phyloP scores from a whole-genome alignment of 192 early-diverging fungal genomes.

The Linnemannia schmuckeri region DNA sequence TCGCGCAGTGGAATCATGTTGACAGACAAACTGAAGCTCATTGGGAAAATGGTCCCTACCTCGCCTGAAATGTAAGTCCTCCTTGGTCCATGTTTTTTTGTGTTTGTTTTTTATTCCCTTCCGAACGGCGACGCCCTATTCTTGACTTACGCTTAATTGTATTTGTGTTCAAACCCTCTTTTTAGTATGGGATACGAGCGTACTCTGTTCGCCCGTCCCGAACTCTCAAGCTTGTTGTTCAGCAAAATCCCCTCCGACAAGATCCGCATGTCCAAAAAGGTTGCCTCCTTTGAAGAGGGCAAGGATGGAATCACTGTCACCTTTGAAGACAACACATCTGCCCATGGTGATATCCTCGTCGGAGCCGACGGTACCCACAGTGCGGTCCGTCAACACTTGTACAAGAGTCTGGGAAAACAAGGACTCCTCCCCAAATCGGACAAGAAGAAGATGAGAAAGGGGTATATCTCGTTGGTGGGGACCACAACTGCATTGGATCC shows the following conservation, averaged over 20 bases:
- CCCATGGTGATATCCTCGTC: constrained; percentile 27
- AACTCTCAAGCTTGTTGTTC: constrained; percentile 9
- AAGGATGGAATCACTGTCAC: neutral
- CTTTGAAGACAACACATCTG: constrained; percentile 1
- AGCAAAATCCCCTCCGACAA: constrained; percentile 7
- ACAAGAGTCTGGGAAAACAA: neutral
- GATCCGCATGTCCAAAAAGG: constrained; percentile 30
- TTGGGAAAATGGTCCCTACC: too few relatives aligned
- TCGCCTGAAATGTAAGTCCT: neutral
- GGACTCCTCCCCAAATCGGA: constrained; percentile 10
- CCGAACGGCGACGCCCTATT: too few relatives aligned
- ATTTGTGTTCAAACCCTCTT: neutral
- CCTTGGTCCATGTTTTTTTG: neutral
- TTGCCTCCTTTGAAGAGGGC: constrained; percentile 3
- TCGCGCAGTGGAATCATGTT: too few relatives aligned
- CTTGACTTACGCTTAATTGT: neutral
- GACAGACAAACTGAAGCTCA: too few relatives aligned
- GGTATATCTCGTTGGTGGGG: constrained; percentile 18
- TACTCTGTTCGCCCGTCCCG: constrained; percentile 9
- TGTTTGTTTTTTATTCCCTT: neutral
- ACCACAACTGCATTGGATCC: constrained; percentile 1
- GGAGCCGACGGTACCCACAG: constrained; percentile 26
- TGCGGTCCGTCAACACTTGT: constrained; percentile 5
- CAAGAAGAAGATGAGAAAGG: neutral
- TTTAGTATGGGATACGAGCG: constrained; percentile 1